These are phyloP conservation scores for Neoboletus brunneissimus DNA, from an alignment of 768 basidiomycete species.

Conservation along the genomic window DNA sequence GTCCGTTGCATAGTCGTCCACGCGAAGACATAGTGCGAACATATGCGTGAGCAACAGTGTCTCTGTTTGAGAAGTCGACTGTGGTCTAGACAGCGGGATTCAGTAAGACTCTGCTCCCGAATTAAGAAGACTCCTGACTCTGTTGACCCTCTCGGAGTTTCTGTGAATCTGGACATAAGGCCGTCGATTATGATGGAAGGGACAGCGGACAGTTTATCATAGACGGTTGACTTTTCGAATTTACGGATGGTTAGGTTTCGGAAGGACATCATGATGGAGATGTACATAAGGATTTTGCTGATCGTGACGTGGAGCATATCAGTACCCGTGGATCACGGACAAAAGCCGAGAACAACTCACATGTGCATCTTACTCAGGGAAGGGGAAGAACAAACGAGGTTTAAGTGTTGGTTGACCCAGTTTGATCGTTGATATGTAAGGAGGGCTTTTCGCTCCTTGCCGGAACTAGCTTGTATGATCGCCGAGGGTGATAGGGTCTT, in stretches of 20 bases:
- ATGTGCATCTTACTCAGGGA: slow-evolving; percentile 58
- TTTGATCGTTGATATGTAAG: slow-evolving; percentile 61
- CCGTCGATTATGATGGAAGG: slow-evolving; percentile 70
- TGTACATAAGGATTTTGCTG: slow-evolving; percentile 77
- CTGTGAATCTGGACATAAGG: slow-evolving; percentile 76
- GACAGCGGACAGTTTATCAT: slow-evolving; percentile 54
- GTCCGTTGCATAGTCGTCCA: slow-evolving; percentile 78
- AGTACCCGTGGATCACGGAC: background rate
- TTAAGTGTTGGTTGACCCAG: slow-evolving; percentile 72
- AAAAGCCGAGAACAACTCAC: slow-evolving; percentile 39
- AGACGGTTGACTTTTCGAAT: slow-evolving; percentile 50
- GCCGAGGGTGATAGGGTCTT: slow-evolving; percentile 58
- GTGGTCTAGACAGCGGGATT: slow-evolving; percentile 32
- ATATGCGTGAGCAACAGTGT: slow-evolving; percentile 74
- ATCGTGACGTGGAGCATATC: background rate
- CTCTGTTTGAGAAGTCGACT: slow-evolving; percentile 65
- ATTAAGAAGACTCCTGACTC: slow-evolving; percentile 41
- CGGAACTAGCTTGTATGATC: slow-evolving; percentile 50
- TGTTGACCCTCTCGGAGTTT: slow-evolving; percentile 63
- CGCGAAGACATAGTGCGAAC: slow-evolving; percentile 74
- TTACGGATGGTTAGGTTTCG: slow-evolving; percentile 41
- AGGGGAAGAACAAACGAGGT: slow-evolving; percentile 36
- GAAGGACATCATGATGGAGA: slow-evolving; percentile 79
- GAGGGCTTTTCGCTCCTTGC: slow-evolving; percentile 49
- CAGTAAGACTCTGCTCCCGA: background rate